A percentile compares a stretch with the other conserved stretches of the same genome.
These are phyloP conservation scores for Fusarium vanettenii DNA, from an alignment of 2,329 filamentous ascomycete genomes.

Conservation along the genomic window DNA sequence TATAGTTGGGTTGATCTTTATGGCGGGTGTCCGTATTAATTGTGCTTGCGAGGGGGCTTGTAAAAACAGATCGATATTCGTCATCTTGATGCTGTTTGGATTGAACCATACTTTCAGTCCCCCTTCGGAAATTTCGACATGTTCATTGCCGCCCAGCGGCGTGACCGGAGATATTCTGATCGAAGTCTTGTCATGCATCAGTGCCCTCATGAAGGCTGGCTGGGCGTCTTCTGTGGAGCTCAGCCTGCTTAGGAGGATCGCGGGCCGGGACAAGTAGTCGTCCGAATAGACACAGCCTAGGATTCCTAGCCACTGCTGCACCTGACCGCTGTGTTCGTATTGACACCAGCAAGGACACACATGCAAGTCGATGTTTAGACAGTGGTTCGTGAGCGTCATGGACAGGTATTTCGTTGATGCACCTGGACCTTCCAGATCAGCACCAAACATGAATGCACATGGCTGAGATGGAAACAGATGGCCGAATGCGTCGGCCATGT, in stretches of 20 bases:
- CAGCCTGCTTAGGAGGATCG: not conserved
- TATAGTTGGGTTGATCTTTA: not conserved
- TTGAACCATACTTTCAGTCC: not conserved
- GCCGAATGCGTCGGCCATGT: fast-evolving
- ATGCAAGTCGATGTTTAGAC: not conserved
- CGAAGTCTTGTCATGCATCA: fast-evolving
- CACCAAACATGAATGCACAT: not conserved
- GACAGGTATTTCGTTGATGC: not conserved
- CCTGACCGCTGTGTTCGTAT: fast-evolving
- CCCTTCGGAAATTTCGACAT: not conserved
- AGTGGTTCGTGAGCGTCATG: not conserved
- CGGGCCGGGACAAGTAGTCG: not conserved
- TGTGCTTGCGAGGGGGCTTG: not conserved
- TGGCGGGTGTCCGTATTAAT: not conserved
- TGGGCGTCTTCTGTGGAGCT: not conserved
- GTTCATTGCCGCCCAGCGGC: not conserved
- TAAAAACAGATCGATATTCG: not conserved
- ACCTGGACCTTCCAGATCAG: not conserved
- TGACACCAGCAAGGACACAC: not conserved
- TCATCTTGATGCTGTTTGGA: not conserved
- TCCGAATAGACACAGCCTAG: not conserved
- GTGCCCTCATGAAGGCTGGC: not conserved
- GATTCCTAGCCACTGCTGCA: not conserved
- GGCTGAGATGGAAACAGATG: not conserved
- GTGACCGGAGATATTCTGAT: not conserved